Evolutionary conservation across 805 yeast species (phyloP), one percentile per base, ranked within the genome.

Genomic region (Starmerella stigmatis): DNA sequence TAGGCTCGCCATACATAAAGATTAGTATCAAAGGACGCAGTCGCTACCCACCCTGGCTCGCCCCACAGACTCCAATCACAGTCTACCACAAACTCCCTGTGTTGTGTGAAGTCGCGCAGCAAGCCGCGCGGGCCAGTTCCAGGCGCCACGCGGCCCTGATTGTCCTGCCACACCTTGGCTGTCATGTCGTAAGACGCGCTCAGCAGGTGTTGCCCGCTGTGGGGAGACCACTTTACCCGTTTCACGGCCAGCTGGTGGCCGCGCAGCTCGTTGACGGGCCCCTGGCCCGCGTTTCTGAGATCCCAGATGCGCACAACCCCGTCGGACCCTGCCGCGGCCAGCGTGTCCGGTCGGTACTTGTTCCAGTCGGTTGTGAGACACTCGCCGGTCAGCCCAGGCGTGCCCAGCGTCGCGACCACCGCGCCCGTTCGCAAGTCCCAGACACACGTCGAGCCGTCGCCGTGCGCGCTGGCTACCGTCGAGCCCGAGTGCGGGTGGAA

Each of bases 1-100:
- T 20, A 37, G 3, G 49, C 54, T 54, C 82, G 86, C 94, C 94
- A 92, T 7, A 92, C 73, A 59, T 81, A 80, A 6, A 86, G 79
- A 81, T 85, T 86, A 59, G 89, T 94, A 66, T 89, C 98, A 95
- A 96, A 89, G 2, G 95, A 96, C 0, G 88, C 80, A 13, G 95
- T 79, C 9, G 92, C 94, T 15, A 81, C 86, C 86, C 92, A 88
- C 1, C 96, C 96, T 1, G 92, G 94, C 54, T 78, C 79, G 3
- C 97, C 98, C 96, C 96, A 89, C 42, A 92, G 64, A 53, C 94
- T 81, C 83, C 95, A 92, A 66, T 92, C 97, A 52, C 88, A 81
- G 15, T 94, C 96, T 55, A 83, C 76, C 1, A 82, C 96, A 65
- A 89, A 89, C 67, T 89, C 98, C 23, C 76, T 72, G 65, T 92